phyloP scores from a whole-genome alignment of 768 basidiomycete genomes.

The Roridomyces roridus region DNA sequence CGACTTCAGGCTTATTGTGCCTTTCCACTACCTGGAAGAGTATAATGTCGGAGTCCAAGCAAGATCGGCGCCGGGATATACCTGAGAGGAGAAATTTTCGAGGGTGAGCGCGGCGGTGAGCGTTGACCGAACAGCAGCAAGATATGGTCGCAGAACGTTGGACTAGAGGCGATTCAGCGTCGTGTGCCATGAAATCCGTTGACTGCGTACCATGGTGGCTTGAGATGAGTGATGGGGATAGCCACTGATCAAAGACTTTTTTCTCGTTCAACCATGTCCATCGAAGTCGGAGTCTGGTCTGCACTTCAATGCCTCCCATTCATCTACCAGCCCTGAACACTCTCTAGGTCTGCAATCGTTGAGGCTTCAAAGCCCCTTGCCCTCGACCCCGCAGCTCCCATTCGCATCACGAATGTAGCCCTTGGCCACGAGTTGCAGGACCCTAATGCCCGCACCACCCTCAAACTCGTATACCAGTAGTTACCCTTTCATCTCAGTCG shows the following conservation, averaged over 20 bases:
- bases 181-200: not conserved
- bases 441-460: conserved; percentile 60
- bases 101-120: conserved; percentile 97
- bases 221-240: conserved; percentile 2
- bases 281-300: conserved; percentile 74
- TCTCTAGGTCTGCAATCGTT: conserved; percentile 64
- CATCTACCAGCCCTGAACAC: conserved; percentile 10
- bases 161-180: conserved; percentile 58
- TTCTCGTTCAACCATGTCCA: conserved; percentile 48
- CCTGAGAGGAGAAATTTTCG: conserved; percentile 98
- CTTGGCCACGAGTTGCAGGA: conserved; percentile 78
- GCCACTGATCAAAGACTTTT: conserved; percentile 2
- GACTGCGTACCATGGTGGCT: conserved; percentile 55
- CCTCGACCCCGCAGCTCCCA: conserved; percentile 66
- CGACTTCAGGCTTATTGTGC: too few species aligned
- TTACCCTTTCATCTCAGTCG: not conserved
- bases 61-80: too few species aligned
- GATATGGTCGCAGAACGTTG: conserved; percentile 93
- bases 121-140: conserved; percentile 94
- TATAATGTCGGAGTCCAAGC: too few species aligned
- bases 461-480: conserved; percentile 68
- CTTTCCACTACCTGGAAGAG: too few species aligned
- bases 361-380: conserved; percentile 62
- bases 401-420: conserved; percentile 84
- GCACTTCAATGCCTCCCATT: conserved; percentile 26